Evolutionary conservation across 805 yeast species (phyloP), one percentile per base, ranked within the genome.

Genomic region (Kuraishia borneana): DNA sequence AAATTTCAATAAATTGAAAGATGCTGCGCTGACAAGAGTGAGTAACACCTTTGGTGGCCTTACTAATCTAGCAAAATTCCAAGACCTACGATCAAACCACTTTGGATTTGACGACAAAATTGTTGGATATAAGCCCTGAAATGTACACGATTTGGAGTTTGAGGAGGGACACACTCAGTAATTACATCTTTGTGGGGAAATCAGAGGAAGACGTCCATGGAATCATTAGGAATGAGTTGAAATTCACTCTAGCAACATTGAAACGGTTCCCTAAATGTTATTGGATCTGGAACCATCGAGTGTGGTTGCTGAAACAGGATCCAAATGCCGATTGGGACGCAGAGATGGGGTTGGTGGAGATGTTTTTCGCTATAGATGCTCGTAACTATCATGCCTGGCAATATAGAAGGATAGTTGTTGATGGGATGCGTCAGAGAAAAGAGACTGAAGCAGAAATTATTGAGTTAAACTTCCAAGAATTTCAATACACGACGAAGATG

Each of bases 341-440:
- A 21, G 98, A 92, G 52, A 56, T 92, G 46, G 63, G 55, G 1
- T 65, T 87, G 6, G 88, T 84, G 1, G 71, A 70, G 38, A 75
- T 74, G 46, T 59, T 92, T 45, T 63, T 89, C 35, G 65, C 68
- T 18, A 53, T 70, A 33, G 98, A 92, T 50, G 65, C 82, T 13
- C 69, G 98, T 45, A 92, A 92, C 52, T 92, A 68, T 54, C 96
- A 88, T 53, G 97, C 95, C 2, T 89, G 98, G 98, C 85, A 83
- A 32, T 92, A 92, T 53, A 64, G 98, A 47, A 65, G 97, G 37
- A 70, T 71, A 36, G 73, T 92, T 5, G 71, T 83, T 4, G 47
- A 50, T 3, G 56, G 48, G 18, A 19, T 8, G 26, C 51, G 49
- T 1, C 32, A 42, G 14, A 60, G 51, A 33, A 49, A 53, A 17